Evolutionary conservation across 768 basidiomycete genomes (phyloP).

Genomic region (Gymnopilus dilepis): DNA sequence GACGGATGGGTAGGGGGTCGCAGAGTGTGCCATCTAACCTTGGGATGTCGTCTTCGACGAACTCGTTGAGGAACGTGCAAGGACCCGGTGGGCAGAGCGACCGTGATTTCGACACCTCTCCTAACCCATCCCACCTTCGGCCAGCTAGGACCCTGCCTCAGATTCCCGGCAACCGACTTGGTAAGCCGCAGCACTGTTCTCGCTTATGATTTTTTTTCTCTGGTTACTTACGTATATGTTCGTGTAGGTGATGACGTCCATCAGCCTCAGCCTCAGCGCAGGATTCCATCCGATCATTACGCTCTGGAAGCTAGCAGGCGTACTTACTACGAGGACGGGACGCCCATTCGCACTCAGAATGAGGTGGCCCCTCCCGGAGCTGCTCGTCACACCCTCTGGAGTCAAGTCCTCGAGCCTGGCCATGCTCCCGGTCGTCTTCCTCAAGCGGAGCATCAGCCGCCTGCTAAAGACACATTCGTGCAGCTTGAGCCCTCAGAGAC

Average conservation of each 20-base stretch:
- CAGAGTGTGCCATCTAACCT: constrained; percentile 24
- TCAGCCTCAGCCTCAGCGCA: constrained; percentile 40
- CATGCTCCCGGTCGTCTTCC: constrained; percentile 48
- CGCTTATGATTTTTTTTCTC: constrained; percentile 20
- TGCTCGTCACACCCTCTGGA: constrained; percentile 82
- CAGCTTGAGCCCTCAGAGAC: constrained; percentile 76
- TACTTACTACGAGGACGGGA: constrained; percentile 61
- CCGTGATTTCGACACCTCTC: constrained; percentile 31
- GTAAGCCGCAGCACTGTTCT: constrained; percentile 38
- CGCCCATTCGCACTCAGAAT: constrained; percentile 57
- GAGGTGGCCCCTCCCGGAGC: constrained; percentile 58
- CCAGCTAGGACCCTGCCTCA: constrained; percentile 71
- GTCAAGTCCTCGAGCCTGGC: constrained; percentile 81
- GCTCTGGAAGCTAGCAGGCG: constrained; percentile 50
- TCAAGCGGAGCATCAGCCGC: constrained; percentile 41
- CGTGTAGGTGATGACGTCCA: constrained; percentile 52
- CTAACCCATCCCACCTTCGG: constrained; percentile 53
- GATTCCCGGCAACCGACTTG: constrained; percentile 53
- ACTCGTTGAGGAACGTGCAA: constrained; percentile 32
- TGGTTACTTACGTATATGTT: constrained; percentile 4
- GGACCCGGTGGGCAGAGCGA: constrained; percentile 21
- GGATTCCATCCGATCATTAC: constrained; percentile 59
- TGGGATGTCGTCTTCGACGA: constrained; percentile 16
- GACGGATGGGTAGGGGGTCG: constrained; percentile 17
- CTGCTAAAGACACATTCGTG: constrained; percentile 64